Conservation (phyloP, 2,329 filamentous ascomycete species). For the Xylaria hypoxylon region DNA sequence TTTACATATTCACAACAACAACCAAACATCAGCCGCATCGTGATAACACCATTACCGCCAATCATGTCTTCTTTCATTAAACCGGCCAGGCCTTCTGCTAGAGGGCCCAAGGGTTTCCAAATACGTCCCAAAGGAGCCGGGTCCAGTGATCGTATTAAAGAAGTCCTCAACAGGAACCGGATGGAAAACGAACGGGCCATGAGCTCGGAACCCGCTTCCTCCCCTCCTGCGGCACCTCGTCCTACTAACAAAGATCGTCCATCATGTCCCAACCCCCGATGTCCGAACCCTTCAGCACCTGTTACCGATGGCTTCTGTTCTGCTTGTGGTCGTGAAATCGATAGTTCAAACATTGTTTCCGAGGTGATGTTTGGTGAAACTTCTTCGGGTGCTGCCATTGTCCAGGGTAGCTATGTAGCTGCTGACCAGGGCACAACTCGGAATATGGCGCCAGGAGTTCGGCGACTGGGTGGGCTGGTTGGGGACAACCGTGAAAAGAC, state of each 20-base stretch:
- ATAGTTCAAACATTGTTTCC: constrained; percentile 88
- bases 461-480: constrained; percentile 66
- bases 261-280: constrained; percentile 69
- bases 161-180: constrained; percentile 50
- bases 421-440: constrained; percentile 86
- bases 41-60: constrained; percentile 42
- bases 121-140: constrained; percentile 60
- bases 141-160: constrained; percentile 63
- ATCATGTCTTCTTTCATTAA: constrained; percentile 63
- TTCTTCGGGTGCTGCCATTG: constrained; percentile 84
- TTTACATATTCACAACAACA: constrained; percentile 3
- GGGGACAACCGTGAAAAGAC: constrained; percentile 70
- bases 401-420: constrained; percentile 89
- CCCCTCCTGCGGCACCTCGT: constrained; percentile 37
- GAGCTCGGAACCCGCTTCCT: constrained; percentile 41
- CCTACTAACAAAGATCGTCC: constrained; percentile 40
- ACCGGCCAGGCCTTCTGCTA: constrained; percentile 51
- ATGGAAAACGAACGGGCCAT: constrained; percentile 45
- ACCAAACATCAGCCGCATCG: not conserved
- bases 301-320: constrained; percentile 77
- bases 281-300: constrained; percentile 66
- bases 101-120: constrained; percentile 50
- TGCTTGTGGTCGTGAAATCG: constrained; percentile 85
- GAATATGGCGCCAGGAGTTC: constrained; percentile 71
- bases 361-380: constrained; percentile 94